Evolutionary conservation across 768 basidiomycete genomes (phyloP).

Genomic region (Rhodotorula taiwanensis): DNA sequence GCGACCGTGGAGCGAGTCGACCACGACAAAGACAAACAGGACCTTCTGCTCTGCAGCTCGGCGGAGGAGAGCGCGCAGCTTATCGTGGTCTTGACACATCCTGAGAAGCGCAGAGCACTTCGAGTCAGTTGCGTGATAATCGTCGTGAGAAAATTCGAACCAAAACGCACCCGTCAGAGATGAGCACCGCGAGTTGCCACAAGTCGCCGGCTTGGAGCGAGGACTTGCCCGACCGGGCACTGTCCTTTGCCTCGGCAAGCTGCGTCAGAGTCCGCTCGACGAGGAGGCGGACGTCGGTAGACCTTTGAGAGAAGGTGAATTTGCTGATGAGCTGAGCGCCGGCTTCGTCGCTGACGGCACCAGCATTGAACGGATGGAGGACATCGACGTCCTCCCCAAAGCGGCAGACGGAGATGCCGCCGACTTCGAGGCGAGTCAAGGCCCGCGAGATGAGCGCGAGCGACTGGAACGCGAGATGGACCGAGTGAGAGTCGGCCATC

Average conservation of each 20-base stretch:
- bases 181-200: conserved; percentile 97
- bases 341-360: conserved; percentile 69
- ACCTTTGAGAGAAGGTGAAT: conserved; percentile 82
- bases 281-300: conserved; percentile 76
- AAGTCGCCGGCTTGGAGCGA: conserved; percentile 61
- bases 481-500: conserved; percentile 86
- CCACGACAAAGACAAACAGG: conserved; percentile 91
- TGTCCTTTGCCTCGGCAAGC: conserved; percentile 64
- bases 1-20: conserved; percentile 65
- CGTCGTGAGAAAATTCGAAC: neutral
- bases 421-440: conserved; percentile 81
- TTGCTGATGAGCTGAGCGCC: conserved; percentile 72
- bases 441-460: conserved; percentile 86
- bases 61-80: conserved; percentile 67
- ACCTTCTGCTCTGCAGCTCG: conserved; percentile 81
- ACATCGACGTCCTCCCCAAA: conserved; percentile 86
- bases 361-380: conserved; percentile 75
- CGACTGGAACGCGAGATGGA: conserved; percentile 90
- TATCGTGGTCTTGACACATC: conserved; percentile 93
- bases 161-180: conserved; percentile 66
- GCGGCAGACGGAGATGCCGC: conserved; percentile 83
- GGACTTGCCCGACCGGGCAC: conserved; percentile 53
- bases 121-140: neutral
- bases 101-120: neutral
- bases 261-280: conserved; percentile 57